Evolutionary conservation across 768 basidiomycete genomes (phyloP).

Genomic region (Russula foetens): DNA sequence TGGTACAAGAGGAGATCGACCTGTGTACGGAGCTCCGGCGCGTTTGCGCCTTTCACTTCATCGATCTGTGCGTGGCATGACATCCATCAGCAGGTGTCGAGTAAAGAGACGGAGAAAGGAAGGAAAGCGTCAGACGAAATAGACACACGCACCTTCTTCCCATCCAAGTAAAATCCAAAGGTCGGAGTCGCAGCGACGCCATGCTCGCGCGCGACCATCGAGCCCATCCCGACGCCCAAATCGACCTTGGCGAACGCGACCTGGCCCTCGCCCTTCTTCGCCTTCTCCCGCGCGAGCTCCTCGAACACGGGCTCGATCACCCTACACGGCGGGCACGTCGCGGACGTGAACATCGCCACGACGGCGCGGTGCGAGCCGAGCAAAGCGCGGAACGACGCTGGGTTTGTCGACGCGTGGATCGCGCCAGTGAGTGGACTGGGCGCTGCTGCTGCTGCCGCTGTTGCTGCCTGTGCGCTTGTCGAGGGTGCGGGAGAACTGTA

Average conservation of each 20-base stretch:
- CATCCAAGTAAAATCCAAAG: constrained; percentile 80
- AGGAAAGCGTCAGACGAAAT: background rate
- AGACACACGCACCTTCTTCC: constrained; percentile 47
- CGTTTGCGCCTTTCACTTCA: constrained; percentile 67
- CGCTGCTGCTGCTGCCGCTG: background rate
- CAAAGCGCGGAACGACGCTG: constrained; percentile 59
- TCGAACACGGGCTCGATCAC: constrained; percentile 84
- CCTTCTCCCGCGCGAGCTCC: constrained; percentile 57
- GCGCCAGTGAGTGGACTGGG: constrained; percentile 30
- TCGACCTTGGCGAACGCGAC: constrained; percentile 84
- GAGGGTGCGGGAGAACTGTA: constrained; percentile 27
- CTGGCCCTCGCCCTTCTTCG: constrained; percentile 28
- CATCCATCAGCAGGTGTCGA: background rate
- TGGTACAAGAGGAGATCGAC: constrained; percentile 67
- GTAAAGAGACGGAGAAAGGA: background rate
- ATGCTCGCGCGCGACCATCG: constrained; percentile 51
- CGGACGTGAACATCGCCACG: constrained; percentile 75
- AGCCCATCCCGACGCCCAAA: constrained; percentile 58
- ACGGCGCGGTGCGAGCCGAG: constrained; percentile 61
- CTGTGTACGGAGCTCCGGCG: constrained; percentile 60
- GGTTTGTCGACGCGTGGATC: constrained; percentile 66
- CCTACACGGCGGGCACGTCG: constrained; percentile 69
- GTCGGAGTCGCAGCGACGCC: constrained; percentile 76
- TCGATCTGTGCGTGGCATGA: constrained; percentile 36
- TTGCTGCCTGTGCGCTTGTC: constrained; percentile 42